A percentile compares a stretch with the other conserved stretches of the same genome.
Conservation (phyloP, 2,329 filamentous ascomycete species). For the Paracamarosporium sp. region DNA sequence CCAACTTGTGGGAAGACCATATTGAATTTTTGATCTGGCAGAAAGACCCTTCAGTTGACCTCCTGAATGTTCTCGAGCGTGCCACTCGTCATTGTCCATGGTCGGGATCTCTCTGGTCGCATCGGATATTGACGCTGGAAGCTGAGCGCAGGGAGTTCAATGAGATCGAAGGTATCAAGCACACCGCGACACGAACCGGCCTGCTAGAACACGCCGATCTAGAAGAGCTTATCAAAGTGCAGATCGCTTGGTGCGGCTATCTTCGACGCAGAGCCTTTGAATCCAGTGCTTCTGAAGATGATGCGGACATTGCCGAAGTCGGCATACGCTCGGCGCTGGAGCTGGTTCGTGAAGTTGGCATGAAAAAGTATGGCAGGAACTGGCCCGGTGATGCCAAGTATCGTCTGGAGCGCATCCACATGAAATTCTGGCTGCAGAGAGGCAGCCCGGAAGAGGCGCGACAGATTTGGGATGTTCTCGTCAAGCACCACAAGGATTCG, state of each 20-base stretch:
- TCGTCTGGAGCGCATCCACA: constrained; percentile 87
- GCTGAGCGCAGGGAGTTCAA: constrained; percentile 76
- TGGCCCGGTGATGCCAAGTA: constrained; percentile 90
- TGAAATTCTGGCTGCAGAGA: constrained; percentile 88
- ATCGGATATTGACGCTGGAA: constrained; percentile 85
- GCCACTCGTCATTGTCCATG: constrained; percentile 91
- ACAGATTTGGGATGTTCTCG: constrained; percentile 76
- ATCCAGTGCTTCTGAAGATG: constrained; percentile 73
- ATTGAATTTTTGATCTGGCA: constrained; percentile 72
- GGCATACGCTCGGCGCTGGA: constrained; percentile 86
- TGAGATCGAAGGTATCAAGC: constrained; percentile 88
- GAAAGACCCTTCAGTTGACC: constrained; percentile 51
- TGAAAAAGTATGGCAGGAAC: constrained; percentile 75
- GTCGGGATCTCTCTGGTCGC: constrained; percentile 89
- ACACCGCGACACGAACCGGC: constrained; percentile 85
- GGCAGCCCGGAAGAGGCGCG: constrained; percentile 79
- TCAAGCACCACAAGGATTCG: constrained; percentile 73
- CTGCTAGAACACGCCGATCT: constrained; percentile 85
- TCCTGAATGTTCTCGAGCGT: constrained; percentile 77
- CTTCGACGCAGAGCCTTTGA: constrained; percentile 85
- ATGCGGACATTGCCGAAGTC: constrained; percentile 87
- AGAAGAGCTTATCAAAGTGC: constrained; percentile 87
- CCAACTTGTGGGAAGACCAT: constrained; percentile 83
- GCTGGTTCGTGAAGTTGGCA: constrained; percentile 79
- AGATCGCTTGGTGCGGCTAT: constrained; percentile 93